Conservation (phyloP, 257 asterid species). For the Nicotiana knightiana region DNA sequence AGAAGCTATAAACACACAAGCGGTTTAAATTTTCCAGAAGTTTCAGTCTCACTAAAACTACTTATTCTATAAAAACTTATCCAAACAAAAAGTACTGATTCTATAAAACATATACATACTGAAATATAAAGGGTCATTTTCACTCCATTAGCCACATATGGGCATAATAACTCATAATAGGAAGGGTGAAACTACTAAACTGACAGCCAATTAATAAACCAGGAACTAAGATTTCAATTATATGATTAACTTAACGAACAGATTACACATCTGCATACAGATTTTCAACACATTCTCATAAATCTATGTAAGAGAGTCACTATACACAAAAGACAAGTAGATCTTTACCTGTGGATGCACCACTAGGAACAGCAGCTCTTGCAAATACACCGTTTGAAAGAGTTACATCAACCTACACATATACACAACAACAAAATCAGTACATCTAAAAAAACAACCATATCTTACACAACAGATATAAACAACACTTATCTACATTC, state of each 20-base stretch:
- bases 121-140: background rate
- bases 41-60: background rate
- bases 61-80: too few species aligned
- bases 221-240: background rate
- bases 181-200: too few species aligned
- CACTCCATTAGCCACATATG: background rate
- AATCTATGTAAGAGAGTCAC: background rate
- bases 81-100: too few species aligned
- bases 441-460: background rate
- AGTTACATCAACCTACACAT: slow-evolving; percentile 57
- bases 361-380: slow-evolving; percentile 94
- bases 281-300: background rate
- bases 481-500: background rate
- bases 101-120: background rate
- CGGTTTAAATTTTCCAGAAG: background rate
- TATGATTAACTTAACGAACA: background rate
- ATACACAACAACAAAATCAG: background rate
- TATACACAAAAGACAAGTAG: background rate
- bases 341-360: slow-evolving; percentile 86
- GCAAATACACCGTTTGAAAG: slow-evolving; percentile 50
- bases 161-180: too few species aligned
- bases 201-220: too few species aligned
- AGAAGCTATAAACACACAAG: background rate
- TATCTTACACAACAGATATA: background rate
- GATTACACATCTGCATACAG: background rate